These are phyloP conservation scores for Amaranthus palmeri DNA, from an alignment of 148 eudicot species.

Conservation along the genomic window DNA sequence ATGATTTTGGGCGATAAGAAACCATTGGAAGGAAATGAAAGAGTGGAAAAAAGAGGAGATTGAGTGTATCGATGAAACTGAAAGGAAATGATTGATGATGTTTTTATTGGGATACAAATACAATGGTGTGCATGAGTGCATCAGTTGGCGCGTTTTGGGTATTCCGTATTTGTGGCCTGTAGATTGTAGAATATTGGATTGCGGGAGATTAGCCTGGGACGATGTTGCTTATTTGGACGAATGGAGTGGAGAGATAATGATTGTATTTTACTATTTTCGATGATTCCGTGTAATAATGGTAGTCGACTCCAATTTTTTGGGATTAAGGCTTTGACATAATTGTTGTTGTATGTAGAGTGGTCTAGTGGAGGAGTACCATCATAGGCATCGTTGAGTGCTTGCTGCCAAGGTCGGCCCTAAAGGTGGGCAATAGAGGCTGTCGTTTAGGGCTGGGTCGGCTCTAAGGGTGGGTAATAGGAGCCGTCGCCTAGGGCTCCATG, in stretches of 20 bases:
- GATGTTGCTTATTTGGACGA: not conserved
- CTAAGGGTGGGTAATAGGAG: no score
- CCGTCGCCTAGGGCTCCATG: no score
- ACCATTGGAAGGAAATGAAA: not conserved
- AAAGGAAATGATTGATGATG: not conserved
- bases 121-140: not conserved
- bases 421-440: no score
- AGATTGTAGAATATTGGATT: slow-evolving; percentile 2
- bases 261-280: no score
- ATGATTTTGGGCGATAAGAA: not conserved
- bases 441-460: no score
- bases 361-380: no score
- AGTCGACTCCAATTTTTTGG: no score
- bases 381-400: no score
- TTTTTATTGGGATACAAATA: not conserved
- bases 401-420: no score
- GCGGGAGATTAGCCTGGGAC: slow-evolving; percentile 4
- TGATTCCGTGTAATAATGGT: no score
- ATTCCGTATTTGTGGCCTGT: not conserved
- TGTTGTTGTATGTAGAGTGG: no score
- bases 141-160: slow-evolving; percentile 4
- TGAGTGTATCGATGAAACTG: not conserved
- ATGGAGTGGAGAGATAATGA: not conserved
- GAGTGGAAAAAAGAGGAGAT: not conserved
- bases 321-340: no score